Evolutionary conservation across 225 moss, liverwort and hornwort genomes (phyloP).

Genomic region (Marchantia paleacea): DNA sequence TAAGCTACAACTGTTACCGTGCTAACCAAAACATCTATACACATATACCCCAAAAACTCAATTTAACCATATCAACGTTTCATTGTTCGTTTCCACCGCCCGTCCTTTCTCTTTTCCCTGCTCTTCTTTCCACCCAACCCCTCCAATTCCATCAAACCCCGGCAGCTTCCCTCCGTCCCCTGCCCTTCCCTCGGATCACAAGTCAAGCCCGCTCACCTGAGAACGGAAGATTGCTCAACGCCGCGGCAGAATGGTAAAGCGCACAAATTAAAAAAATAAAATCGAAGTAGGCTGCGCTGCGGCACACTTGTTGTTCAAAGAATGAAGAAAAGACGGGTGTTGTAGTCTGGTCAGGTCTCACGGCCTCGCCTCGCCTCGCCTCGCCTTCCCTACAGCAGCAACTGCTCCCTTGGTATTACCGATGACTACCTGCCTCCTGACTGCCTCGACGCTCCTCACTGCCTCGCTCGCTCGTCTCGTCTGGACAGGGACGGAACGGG

Average conservation of each 20-base stretch:
- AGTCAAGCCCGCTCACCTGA: slow-evolving; percentile 5
- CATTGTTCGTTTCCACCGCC: background rate
- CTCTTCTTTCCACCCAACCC: background rate
- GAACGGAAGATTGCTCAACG: slow-evolving; percentile 1
- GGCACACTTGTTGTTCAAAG: slow-evolving; percentile 1
- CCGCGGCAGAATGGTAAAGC: background rate
- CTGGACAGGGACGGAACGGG: background rate
- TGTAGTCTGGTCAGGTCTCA: background rate
- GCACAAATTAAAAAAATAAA: background rate
- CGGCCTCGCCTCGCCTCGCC: too few species aligned
- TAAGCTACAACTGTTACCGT: too few species aligned
- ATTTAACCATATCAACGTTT: background rate
- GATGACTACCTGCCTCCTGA: background rate
- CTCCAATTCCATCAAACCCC: background rate
- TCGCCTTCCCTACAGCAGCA: too few species aligned
- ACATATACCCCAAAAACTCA: background rate
- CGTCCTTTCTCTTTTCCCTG: background rate
- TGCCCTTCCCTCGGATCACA: background rate
- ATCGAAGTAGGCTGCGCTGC: background rate
- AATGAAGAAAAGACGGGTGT: background rate
- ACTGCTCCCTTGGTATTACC: too few species aligned
- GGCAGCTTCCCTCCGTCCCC: background rate
- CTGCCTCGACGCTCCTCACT: background rate
- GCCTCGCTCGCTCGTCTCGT: background rate
- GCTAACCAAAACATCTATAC: background rate